These are phyloP conservation scores for Lactarius indigo DNA, from an alignment of 768 basidiomycete species.

Conservation along the genomic window DNA sequence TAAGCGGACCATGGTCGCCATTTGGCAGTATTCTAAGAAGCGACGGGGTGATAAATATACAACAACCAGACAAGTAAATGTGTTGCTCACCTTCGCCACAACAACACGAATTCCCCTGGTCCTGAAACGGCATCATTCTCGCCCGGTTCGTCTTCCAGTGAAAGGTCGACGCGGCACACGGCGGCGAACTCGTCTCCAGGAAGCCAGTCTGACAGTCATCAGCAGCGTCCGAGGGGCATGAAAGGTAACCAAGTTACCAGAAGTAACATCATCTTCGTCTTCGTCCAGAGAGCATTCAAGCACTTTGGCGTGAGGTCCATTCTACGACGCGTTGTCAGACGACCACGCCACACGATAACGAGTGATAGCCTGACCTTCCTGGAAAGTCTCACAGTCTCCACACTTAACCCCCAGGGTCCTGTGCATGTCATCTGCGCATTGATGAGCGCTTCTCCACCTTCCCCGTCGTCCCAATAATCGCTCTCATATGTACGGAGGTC, in stretches of 20 bases:
- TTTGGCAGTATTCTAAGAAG: slow-evolving; percentile 43
- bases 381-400: slow-evolving; percentile 48
- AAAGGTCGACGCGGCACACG: slow-evolving; percentile 49
- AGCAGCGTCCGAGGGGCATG: background rate
- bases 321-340: slow-evolving; percentile 31
- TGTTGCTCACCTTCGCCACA: slow-evolving; percentile 57
- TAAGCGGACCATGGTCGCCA: slow-evolving; percentile 42
- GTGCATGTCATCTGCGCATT: slow-evolving; percentile 47
- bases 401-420: slow-evolving; percentile 53
- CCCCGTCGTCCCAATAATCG: slow-evolving; percentile 48
- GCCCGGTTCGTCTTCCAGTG: slow-evolving; percentile 39
- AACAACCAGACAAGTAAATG: slow-evolving; percentile 9
- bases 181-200: slow-evolving; percentile 63
- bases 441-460: slow-evolving; percentile 57
- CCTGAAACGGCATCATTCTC: slow-evolving; percentile 37
- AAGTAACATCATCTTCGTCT: slow-evolving; percentile 41
- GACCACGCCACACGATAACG: background rate
- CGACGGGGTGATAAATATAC: slow-evolving; percentile 5
- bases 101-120: slow-evolving; percentile 57
- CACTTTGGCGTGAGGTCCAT: slow-evolving; percentile 45
- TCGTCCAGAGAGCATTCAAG: slow-evolving; percentile 50
- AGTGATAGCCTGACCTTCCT: slow-evolving; percentile 41
- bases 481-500: slow-evolving; percentile 54
- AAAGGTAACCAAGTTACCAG: slow-evolving; percentile 34
- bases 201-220: slow-evolving; percentile 47